A percentile compares a stretch with the other conserved stretches of the same genome.
Evolutionary conservation across 768 basidiomycete species (phyloP).

Genomic region (Hypholoma fasciculare): DNA sequence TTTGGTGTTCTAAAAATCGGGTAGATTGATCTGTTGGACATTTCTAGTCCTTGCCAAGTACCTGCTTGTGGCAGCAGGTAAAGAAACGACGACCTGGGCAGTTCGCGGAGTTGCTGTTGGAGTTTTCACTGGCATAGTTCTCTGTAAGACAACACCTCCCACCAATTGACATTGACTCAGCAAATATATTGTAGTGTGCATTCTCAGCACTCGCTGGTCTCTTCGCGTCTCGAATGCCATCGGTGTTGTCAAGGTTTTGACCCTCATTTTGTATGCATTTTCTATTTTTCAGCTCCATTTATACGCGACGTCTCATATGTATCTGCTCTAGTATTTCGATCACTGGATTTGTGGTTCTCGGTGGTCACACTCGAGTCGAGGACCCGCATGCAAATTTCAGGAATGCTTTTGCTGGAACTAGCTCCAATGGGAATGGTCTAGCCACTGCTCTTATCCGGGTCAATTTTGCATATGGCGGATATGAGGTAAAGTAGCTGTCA

Average conservation of each 20-base stretch:
- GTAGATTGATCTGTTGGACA: background rate
- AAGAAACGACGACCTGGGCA: constrained; percentile 29
- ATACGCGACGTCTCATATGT: background rate
- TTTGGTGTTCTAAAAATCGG: background rate
- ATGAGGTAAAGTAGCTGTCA: constrained; percentile 24
- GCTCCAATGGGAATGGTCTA: constrained; percentile 44
- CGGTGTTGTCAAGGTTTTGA: constrained; percentile 32
- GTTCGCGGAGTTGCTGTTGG: constrained; percentile 36
- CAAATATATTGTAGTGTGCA: constrained; percentile 22
- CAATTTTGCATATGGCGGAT: constrained; percentile 38
- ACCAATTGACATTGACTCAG: background rate
- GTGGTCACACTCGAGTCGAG: constrained; percentile 53
- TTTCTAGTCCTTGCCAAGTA: constrained; percentile 34
- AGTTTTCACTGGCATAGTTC: constrained; percentile 28
- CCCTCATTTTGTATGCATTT: constrained; percentile 28
- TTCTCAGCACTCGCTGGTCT: constrained; percentile 37
- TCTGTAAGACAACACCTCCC: constrained; percentile 18
- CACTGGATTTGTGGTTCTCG: constrained; percentile 60
- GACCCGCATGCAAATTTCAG: constrained; percentile 61
- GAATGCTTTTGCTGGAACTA: constrained; percentile 57
- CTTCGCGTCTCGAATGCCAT: constrained; percentile 34
- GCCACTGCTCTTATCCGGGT: constrained; percentile 37
- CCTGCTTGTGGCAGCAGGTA: constrained; percentile 32
- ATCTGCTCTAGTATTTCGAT: constrained; percentile 39
- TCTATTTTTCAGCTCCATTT: background rate